Conservation (phyloP, 2,329 filamentous ascomycete species). For the Trichophyton verrucosum region DNA sequence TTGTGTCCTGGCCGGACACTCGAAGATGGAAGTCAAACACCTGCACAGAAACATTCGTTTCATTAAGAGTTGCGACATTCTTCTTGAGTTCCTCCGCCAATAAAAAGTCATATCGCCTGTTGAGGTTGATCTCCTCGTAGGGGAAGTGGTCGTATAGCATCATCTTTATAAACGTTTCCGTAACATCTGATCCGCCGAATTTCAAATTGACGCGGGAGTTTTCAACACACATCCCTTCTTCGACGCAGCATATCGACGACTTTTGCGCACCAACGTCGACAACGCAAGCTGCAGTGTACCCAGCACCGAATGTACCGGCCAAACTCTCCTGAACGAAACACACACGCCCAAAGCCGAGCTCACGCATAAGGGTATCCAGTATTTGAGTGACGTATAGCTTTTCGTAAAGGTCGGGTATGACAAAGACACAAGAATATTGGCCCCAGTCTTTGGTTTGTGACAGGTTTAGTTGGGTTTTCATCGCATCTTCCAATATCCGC, state of each 20-base stretch:
- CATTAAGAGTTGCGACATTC: conserved; percentile 82
- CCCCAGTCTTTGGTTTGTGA: conserved; percentile 67
- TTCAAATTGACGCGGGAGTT: conserved; percentile 93
- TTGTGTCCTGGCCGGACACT: conserved; percentile 73
- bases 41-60: conserved; percentile 79
- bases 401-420: conserved; percentile 94
- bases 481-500: conserved; percentile 70
- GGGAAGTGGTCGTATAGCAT: conserved; percentile 94
- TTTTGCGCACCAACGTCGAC: conserved; percentile 96
- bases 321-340: conserved; percentile 95
- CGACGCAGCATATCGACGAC: conserved; percentile 91
- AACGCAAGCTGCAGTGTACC: conserved; percentile 86
- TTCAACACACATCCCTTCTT: conserved; percentile 88
- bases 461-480: conserved; percentile 72
- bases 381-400: conserved; percentile 79
- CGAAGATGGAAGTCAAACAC: conserved; percentile 82
- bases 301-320: conserved; percentile 86
- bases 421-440: conserved; percentile 91
- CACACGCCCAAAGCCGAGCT: conserved; percentile 78
- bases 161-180: conserved; percentile 93
- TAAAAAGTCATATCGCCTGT: conserved; percentile 78
- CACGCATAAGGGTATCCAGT: conserved; percentile 71
- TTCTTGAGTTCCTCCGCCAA: conserved; percentile 92
- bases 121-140: conserved; percentile 86
- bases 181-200: conserved; percentile 83